Evolutionary conservation across 2,329 filamentous ascomycete genomes (phyloP).

Genomic region (Calonectria multiphialidica): DNA sequence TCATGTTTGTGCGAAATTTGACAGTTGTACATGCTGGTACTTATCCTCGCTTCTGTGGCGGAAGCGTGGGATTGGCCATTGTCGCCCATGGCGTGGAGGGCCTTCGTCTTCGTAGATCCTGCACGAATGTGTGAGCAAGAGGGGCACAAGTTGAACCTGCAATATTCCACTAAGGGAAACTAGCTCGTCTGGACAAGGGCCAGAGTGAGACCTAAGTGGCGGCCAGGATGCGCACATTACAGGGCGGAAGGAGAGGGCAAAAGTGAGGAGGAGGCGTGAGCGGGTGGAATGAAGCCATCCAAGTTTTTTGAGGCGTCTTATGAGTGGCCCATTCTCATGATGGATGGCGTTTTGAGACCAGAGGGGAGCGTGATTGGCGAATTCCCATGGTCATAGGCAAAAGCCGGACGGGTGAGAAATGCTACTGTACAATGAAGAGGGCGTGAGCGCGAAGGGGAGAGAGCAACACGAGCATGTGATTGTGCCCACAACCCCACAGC

Average conservation of each 20-base stretch:
- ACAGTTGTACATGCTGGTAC: not conserved
- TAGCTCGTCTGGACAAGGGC: constrained; percentile 21
- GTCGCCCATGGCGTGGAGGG: not conserved
- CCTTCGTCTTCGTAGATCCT: constrained; percentile 2
- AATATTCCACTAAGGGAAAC: constrained; percentile 21
- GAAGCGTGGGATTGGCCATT: constrained; percentile 5
- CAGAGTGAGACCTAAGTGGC: constrained; percentile 17
- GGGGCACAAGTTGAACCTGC: constrained; percentile 17
- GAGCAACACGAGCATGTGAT: constrained; percentile 23
- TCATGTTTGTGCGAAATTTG: not conserved
- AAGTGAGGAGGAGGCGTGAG: not conserved
- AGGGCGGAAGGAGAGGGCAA: not conserved
- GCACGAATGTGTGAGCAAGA: constrained; percentile 13
- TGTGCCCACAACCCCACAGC: constrained; percentile 15
- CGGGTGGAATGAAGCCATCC: constrained; percentile 4
- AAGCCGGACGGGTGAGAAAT: not conserved
- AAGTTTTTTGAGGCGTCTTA: not conserved
- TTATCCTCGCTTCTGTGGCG: not conserved
- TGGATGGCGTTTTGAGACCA: constrained; percentile 8
- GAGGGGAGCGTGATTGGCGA: constrained; percentile 9
- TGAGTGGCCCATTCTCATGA: not conserved
- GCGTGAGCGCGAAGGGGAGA: constrained; percentile 2
- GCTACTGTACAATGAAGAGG: not conserved
- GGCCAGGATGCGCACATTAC: constrained; percentile 1
- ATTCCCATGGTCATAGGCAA: not conserved